These are phyloP conservation scores for Croton laevigatus DNA, from an alignment of 441 rosid species.

Conservation along the genomic window DNA sequence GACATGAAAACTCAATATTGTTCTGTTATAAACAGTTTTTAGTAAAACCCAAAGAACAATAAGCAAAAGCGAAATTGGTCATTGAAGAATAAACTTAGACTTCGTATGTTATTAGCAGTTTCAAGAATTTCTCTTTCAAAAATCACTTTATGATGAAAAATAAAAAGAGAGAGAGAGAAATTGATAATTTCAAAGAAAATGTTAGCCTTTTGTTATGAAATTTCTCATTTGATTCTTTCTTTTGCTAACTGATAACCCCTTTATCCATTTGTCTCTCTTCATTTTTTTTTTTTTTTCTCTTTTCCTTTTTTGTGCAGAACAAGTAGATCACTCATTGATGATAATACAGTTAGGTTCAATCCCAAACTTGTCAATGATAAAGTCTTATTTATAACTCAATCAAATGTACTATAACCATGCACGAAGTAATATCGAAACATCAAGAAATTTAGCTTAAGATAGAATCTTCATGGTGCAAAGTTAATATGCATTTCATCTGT, in stretches of 20 bases:
- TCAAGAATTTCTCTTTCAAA: conserved; percentile 32
- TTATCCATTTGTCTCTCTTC: conserved; percentile 29
- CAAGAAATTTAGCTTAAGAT: too few relatives aligned
- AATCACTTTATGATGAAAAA: conserved; percentile 29
- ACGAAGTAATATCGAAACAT: too few relatives aligned
- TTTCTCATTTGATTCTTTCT: conserved; percentile 12
- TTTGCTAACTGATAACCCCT: conserved; percentile 30
- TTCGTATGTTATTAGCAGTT: conserved; percentile 29
- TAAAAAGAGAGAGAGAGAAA: conserved; percentile 5
- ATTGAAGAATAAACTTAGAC: not conserved
- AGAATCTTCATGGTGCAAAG: too few relatives aligned
- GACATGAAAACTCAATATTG: not conserved
- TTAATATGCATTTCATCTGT: too few relatives aligned
- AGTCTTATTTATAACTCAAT: too few relatives aligned
- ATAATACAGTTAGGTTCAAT: too few relatives aligned
- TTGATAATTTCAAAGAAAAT: conserved; percentile 22
- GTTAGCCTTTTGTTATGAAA: conserved; percentile 37
- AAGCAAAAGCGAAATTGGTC: not conserved
- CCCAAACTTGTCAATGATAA: too few relatives aligned
- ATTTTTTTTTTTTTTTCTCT: not conserved
- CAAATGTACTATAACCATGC: too few relatives aligned
- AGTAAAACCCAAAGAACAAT: not conserved
- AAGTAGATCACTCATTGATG: not conserved
- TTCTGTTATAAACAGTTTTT: not conserved
- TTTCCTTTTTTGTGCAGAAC: not conserved